These are phyloP conservation scores for Physcomitrellopsis africana DNA, from an alignment of 225 moss, liverwort and hornwort species.

Conservation along the genomic window DNA sequence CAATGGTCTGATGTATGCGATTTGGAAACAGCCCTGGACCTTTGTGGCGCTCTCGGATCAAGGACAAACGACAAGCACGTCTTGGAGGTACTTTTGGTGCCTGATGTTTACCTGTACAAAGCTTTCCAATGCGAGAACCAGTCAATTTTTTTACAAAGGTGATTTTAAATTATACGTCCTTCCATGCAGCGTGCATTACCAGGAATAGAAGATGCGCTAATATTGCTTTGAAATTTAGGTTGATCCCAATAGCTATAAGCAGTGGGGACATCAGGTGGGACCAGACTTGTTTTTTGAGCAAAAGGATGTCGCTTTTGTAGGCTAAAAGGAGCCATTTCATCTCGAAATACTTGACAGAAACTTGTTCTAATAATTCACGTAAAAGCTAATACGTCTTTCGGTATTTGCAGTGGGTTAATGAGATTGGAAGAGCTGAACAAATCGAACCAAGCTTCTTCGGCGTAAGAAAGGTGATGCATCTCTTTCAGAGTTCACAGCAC, in stretches of 20 bases:
- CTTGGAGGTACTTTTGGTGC: slow-evolving; percentile 64
- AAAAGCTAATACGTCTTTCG: neutral
- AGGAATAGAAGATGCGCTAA: too few relatives aligned
- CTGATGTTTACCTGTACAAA: neutral
- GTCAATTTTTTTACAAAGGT: neutral
- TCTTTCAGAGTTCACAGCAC: slow-evolving; percentile 77
- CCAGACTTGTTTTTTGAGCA: too few relatives aligned
- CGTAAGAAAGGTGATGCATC: slow-evolving; percentile 64
- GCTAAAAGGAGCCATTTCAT: too few relatives aligned
- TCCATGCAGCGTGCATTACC: too few relatives aligned
- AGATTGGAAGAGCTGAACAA: slow-evolving; percentile 76
- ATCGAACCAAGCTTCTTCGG: slow-evolving; percentile 61
- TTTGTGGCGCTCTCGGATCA: slow-evolving; percentile 91
- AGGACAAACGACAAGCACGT: slow-evolving; percentile 83
- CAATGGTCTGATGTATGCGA: slow-evolving; percentile 21
- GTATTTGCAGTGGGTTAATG: slow-evolving; percentile 72
- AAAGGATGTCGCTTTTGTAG: too few relatives aligned
- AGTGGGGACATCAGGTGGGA: too few relatives aligned
- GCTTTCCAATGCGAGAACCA: neutral
- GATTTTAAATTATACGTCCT: too few relatives aligned
- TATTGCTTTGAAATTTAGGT: too few relatives aligned
- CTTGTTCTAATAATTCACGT: neutral
- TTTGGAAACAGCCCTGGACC: slow-evolving; percentile 81
- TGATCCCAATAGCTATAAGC: too few relatives aligned
- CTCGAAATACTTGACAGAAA: neutral